Evolutionary conservation across 257 asterid genomes (phyloP), one percentile per base, ranked within the genome.

Genomic region (Verbena officinalis): DNA sequence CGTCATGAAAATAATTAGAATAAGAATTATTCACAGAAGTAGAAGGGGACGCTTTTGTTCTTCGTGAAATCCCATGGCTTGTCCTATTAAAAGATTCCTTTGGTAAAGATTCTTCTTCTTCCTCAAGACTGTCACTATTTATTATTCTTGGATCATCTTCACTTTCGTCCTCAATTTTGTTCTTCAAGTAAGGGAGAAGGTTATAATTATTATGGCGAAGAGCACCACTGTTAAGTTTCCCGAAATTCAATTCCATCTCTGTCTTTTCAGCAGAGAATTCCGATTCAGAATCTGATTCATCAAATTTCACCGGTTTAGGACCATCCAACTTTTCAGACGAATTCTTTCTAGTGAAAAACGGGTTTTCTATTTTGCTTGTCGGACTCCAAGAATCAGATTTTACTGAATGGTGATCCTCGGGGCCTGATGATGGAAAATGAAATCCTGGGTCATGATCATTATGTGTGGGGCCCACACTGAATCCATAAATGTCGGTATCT

Each of bases 211-310:
- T 91, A 38, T 88, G 96, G 55, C 84, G 83, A 22, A 88, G 61
- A 69, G 2, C 33, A 27, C 97, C 96, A 55, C 97, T 96, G 3
- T 86, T 88, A 48, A 88, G 77, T 71, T 67, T 84, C 27, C 71
- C 82, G 63, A 80, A 83, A 31, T 33, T 30, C n/a, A 68, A 11
- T 59, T 59, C 75, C 44, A 17, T 51, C 45, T 65, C 74, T 62
- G 85, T 78, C 52, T 23, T 64, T 69, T 59, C 24, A 24, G 56
- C 22, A 24, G 65, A 38, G 44, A 80, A 48, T 34, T 75, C 57
- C 71, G 9, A 76, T 55, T 82, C 95, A 31, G 83, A 89, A 75
- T 83, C 89, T 39, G 87, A 76, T 65, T 83, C 83, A 68, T 86
- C 95, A 68, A 76, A 89, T 7, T 70, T 56, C 67, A 52, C 71